These are phyloP conservation scores for Nemania sp. DNA, from an alignment of 2,329 filamentous ascomycete genomes.

Conservation along the genomic window DNA sequence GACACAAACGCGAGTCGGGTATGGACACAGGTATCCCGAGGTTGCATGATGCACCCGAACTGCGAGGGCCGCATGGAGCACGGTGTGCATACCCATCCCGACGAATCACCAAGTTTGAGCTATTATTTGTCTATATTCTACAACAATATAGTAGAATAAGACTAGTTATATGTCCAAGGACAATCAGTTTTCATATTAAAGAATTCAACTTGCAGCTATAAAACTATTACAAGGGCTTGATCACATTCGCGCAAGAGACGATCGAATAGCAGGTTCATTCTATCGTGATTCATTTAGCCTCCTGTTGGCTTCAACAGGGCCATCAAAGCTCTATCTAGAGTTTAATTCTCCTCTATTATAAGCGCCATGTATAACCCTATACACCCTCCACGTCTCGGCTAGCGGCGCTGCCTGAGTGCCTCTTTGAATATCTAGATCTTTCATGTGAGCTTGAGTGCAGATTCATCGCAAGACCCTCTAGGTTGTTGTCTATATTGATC, in stretches of 20 bases:
- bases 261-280: slow-evolving; percentile 4
- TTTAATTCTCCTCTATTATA: slow-evolving; percentile 17
- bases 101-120: slow-evolving; percentile 2
- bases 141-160: too few species aligned
- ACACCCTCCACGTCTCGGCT: background rate
- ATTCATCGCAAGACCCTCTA: slow-evolving; percentile 12
- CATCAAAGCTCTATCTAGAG: slow-evolving; percentile 3
- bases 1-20: slow-evolving; percentile 1
- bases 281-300: slow-evolving; percentile 4
- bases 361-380: slow-evolving; percentile 11
- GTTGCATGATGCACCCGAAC: background rate
- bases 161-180: too few species aligned
- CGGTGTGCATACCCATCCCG: background rate
- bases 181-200: background rate
- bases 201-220: slow-evolving; percentile 3
- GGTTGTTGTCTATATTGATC: slow-evolving; percentile 14
- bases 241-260: background rate
- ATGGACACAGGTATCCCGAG: slow-evolving; percentile 5
- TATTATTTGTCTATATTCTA: too few species aligned
- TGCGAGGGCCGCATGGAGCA: background rate
- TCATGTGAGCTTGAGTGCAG: background rate
- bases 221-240: slow-evolving; percentile 5
- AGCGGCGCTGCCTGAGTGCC: background rate
- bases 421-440: background rate
- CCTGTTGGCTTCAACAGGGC: slow-evolving; percentile 1